Evolutionary conservation across 176 grass and related monocot genomes (phyloP), one percentile per base, ranked within the genome.

Genomic region (Carex myosuroides): DNA sequence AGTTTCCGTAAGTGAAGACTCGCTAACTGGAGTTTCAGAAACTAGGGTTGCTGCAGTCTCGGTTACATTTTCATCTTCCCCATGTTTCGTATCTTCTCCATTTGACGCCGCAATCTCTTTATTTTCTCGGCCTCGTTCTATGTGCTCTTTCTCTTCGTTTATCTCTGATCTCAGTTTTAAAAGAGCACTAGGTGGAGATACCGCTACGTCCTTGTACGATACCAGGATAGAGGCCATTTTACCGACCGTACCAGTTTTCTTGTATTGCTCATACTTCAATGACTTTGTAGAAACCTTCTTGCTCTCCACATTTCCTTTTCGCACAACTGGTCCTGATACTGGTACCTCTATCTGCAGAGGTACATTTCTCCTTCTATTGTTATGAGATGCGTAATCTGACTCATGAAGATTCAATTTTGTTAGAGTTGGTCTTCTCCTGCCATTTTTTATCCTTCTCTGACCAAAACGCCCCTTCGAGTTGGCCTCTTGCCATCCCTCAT

Each of bases 401-500:
- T 44, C 87, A 39, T 83, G 87, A 79, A 94, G 84, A 8, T 54
- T 68, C 88, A 93, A 85, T 92, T 92, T 99, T 14, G 60, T 81
- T 59, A 88, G 73, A 88, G 79, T 77, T 60, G 85, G 81, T 55
- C 82, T 92, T 88, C 83, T 91, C 29, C 50, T 76, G 69, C 73
- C 76, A 70, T 57, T 88, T 92, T 87, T 94, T 92, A 81, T 89
- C n/a, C 84, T 88, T 21, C 65, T 86, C 70, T 92, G 91, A 65
- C 87, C 85, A 59, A 87, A 91, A 22, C 91, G 82, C 56, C 91
- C 93, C 89, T 85, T 94, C 77, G 91, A 91, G 64, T 10, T 90
- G 73, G 97, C 93, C 82, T 89, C 91, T 88, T 99, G 97, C 97
- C 97, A 99, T 41, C 97, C 93, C 85, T 96, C 97, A 87, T 99